Base-by-base conservation (phyloP, 352 stramenopile species). In the Globisporangium sylvaticum region DNA sequence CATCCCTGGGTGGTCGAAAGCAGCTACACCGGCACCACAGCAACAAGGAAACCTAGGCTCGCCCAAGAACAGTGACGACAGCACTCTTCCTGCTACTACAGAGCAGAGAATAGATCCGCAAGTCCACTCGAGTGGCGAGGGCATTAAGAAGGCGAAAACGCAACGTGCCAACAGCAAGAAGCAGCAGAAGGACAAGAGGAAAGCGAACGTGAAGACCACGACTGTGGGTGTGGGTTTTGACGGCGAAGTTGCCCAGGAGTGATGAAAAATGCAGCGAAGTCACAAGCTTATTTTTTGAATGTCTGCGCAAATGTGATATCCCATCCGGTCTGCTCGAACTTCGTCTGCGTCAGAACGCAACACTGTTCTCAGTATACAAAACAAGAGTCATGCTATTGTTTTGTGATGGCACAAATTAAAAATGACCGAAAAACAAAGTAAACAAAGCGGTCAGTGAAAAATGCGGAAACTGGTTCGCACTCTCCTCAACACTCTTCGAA, bases 1-100 rank as follows among this genome's bases (percentile, higher is more conserved):
- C 56, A 95, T 95, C 55, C 87, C 87, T 8, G 87, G 87, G 1
- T 92, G 87, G 82, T 92, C 84, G 18, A 78, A 70, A 61, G 61
- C 65, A 29, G 7, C 37, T 4, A 22, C 29, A 6, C 39, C 14
- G 5, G 15, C 14, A 12, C 18, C 12, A 6, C 44, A 56, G 25
- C 57, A 68, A 22, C 27, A 58, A 39, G 9, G 55, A 53, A 53
- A 22, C 31, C 0, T 6, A n/a, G 39, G 15, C 39, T 46, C 39
- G 39, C 39, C n/a, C 15, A 46, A 46, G 4, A 46, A 20, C 29
- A 18, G 0, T 18, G 24, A 10, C n/a, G 32, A 24, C 29, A 56
- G 34, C 22, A n/a, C 1, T 37, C 15, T 6, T 14, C 14, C 61
- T 50, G 46, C 61, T 10, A 18, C 27, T 20, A 8, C 4, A 14